phyloP scores from a whole-genome alignment of 805 yeast species.

The Sungouiozyma ichnusensis region DNA sequence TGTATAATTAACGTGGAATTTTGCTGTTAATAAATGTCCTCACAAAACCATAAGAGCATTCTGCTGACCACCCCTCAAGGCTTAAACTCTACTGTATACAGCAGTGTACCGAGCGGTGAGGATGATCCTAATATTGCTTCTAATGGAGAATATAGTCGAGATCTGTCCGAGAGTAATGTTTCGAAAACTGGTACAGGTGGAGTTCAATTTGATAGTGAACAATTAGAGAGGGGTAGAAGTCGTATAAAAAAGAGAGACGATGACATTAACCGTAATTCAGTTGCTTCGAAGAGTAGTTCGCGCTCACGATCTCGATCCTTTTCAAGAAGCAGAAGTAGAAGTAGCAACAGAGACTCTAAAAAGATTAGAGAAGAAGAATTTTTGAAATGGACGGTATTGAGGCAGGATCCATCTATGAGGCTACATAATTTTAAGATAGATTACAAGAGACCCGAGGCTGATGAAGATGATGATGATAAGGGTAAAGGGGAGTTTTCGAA shows the following conservation, averaged over 20 bases:
- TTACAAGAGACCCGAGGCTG: conserved; percentile 8
- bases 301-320: conserved; percentile 8
- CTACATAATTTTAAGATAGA: conserved; percentile 24
- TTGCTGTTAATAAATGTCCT: too few species aligned
- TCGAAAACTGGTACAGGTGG: conserved; percentile 1
- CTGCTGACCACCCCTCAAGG: conserved; percentile 18
- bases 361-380: conserved; percentile 29
- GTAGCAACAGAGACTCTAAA: conserved; percentile 22
- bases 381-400: conserved; percentile 54
- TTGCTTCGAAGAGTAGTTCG: conserved; percentile 2
- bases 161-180: conserved; percentile 5
- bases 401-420: conserved; percentile 67
- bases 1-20: too few species aligned
- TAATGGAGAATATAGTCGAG: not conserved
- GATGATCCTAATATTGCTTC: not conserved
- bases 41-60: conserved; percentile 13
- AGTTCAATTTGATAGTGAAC: conserved; percentile 24
- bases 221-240: conserved; percentile 21
- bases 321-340: conserved; percentile 8
- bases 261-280: conserved; percentile 1
- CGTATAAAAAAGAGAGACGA: conserved; percentile 16
- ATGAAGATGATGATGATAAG: conserved; percentile 11
- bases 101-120: not conserved
- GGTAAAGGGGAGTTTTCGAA: conserved; percentile 4
- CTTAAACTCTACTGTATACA: not conserved